Evolutionary conservation across 1,139 yeast genomes (phyloP).

Genomic region (Wickerhamomyces sp.): DNA sequence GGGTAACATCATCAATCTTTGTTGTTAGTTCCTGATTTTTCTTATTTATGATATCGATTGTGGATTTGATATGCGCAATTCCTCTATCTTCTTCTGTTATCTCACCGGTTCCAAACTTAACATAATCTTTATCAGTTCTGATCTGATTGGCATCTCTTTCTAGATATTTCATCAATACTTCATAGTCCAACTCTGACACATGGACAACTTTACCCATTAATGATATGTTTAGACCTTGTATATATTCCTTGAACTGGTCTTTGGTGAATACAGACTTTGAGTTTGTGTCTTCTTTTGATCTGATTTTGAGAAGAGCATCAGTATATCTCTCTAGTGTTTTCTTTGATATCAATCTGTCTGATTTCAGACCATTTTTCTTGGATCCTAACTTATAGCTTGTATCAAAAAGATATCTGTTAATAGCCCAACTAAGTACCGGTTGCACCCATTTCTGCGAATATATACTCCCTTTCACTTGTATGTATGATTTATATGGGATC

Average conservation of each 20-base stretch:
- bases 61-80: constrained; percentile 26
- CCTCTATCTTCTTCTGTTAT: constrained; percentile 29
- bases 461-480: constrained; percentile 12
- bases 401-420: constrained; percentile 19
- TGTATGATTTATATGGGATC: constrained; percentile 24
- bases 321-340: constrained; percentile 13
- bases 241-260: constrained; percentile 7
- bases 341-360: constrained; percentile 16
- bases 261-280: constrained; percentile 14
- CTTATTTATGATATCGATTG: constrained; percentile 11
- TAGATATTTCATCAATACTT: constrained; percentile 16
- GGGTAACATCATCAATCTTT: constrained; percentile 16
- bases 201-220: background rate
- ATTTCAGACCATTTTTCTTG: constrained; percentile 11
- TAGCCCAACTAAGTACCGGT: constrained; percentile 23
- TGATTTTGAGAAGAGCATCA: constrained; percentile 4
- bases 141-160: constrained; percentile 17
- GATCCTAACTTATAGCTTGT: constrained; percentile 18
- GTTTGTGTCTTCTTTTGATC: constrained; percentile 1
- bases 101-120: constrained; percentile 17
- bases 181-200: constrained; percentile 17
- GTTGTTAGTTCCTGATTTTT: constrained; percentile 15
- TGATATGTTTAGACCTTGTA: constrained; percentile 4
- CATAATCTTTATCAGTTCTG: constrained; percentile 8
- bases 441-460: constrained; percentile 19